phyloP scores from a whole-genome alignment of 495 filamentous ascomycete genomes.

The Penicillium pancosmium region DNA sequence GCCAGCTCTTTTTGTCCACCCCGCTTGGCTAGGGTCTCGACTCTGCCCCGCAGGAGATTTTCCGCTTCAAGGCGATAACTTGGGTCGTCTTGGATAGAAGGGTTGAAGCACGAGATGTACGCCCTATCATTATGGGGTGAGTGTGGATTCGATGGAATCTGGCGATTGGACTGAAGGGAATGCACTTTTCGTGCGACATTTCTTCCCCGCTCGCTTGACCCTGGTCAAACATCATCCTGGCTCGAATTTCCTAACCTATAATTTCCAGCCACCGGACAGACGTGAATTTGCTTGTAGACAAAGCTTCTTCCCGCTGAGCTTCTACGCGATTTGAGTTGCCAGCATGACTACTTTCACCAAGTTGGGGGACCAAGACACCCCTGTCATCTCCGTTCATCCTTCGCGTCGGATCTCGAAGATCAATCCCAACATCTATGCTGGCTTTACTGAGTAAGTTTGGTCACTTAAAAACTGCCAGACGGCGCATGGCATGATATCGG shows the following conservation, averaged over 20 bases:
- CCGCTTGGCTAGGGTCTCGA: slow-evolving; percentile 4
- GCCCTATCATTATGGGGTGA: not conserved
- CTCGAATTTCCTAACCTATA: slow-evolving; percentile 7
- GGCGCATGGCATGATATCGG: not conserved
- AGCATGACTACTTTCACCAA: slow-evolving; percentile 72
- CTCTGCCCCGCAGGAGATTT: slow-evolving; percentile 32
- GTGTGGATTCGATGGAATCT: not conserved
- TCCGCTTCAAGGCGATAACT: slow-evolving; percentile 17
- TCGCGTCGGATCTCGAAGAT: slow-evolving; percentile 65
- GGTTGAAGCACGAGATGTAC: not conserved
- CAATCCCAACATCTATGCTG: slow-evolving; percentile 72
- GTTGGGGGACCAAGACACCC: slow-evolving; percentile 56
- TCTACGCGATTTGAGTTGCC: not conserved
- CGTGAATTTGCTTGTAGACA: slow-evolving; percentile 4
- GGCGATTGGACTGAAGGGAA: not conserved
- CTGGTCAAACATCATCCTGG: not conserved
- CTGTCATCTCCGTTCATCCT: slow-evolving; percentile 63
- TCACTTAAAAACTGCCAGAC: not conserved
- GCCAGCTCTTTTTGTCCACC: slow-evolving; percentile 3
- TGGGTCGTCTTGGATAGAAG: slow-evolving; percentile 8
- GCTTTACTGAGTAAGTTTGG: slow-evolving; percentile 69
- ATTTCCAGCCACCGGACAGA: slow-evolving; percentile 13
- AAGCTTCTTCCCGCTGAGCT: not conserved
- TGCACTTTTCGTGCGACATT: not conserved
- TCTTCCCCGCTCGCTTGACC: slow-evolving; percentile 4